Evolutionary conservation across 1,284 basidiomycete genomes (phyloP).

Genomic region (Kwoniella shivajii): DNA sequence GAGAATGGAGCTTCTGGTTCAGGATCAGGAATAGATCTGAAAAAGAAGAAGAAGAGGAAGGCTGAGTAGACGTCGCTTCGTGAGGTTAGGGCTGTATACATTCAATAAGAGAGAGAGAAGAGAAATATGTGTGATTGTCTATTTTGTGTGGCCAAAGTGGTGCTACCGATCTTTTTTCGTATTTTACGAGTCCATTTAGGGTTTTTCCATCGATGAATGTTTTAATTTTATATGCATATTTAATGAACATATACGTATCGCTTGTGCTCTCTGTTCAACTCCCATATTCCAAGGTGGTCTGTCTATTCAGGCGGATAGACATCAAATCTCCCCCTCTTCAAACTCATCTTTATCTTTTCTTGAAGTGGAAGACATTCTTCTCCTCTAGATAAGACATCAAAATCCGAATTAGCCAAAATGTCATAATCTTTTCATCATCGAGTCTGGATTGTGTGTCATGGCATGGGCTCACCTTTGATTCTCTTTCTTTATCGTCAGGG

Average conservation of each 20-base stretch:
- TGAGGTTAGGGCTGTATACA: too few relatives aligned
- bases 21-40: constrained; percentile 13
- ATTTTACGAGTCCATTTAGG: background rate
- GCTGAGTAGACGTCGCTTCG: constrained; percentile 18
- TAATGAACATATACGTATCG: background rate
- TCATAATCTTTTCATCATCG: too few relatives aligned
- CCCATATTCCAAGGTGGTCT: background rate
- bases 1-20: constrained; percentile 14
- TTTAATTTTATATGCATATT: too few relatives aligned
- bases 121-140: too few relatives aligned
- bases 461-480: constrained; percentile 6
- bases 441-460: too few relatives aligned
- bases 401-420: too few relatives aligned
- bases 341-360: constrained; percentile 27
- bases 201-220: too few relatives aligned
- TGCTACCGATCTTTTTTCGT: too few relatives aligned
- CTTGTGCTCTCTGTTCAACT: too few relatives aligned
- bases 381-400: constrained; percentile 15
- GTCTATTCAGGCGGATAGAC: background rate
- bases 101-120: too few relatives aligned
- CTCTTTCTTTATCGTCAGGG: constrained; percentile 13
- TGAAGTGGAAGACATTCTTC: constrained; percentile 18
- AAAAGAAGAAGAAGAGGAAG: constrained; percentile 36
- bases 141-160: too few relatives aligned
- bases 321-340: constrained; percentile 43